Base-by-base conservation (phyloP, 1,284 basidiomycete genomes). In the Ustilago tritici region DNA sequence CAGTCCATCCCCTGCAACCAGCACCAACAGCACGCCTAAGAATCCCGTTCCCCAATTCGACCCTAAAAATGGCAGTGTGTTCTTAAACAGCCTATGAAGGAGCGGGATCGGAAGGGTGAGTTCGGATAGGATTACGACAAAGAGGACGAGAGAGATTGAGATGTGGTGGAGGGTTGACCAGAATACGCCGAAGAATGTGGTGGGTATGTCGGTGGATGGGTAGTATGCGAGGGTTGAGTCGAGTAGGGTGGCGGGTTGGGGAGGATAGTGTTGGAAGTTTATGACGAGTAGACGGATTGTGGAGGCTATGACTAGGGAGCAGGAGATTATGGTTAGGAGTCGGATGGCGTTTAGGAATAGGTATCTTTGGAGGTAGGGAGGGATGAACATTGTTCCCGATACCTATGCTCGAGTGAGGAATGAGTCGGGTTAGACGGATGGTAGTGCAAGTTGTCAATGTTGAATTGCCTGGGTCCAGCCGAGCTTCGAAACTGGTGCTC, bases 81-180 rank as follows among this genome's bases (percentile, higher is more conserved):
- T 67, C 9, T 74, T 68, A 53, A 82, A 82, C 35, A 78, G 38
- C 1, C 70, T 60, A 17, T 82, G 58, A 11, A 74, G 28, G 1
- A 65, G 28, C 0, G 74, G 74, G 6, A 72, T 55, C 3, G 74
- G 74, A 0, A 76, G 70, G 7, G 75, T 76, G 6, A 79, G 59
- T 35, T 82, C 80, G 46, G 71, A 64, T 0, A 81, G 66, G 2
- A 81, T 36, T 32, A 80, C 63, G 34, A 70, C 50, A 31, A 73
- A 17, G 6, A 74, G 57, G 11, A 80, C 36, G 9, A 74, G 40
- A 15, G 62, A 12, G 11, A 65, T 35, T n/a, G 61, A 74, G 12
- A 67, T 19, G 40, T 79, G 71, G 59, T 82, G 75, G 0, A 82
- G 67, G 40, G 79, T 75, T 1, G 68, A 63, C 81, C 81, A 82